phyloP scores from a whole-genome alignment of 2,329 filamentous ascomycete genomes.

The Epichloe elymi region DNA sequence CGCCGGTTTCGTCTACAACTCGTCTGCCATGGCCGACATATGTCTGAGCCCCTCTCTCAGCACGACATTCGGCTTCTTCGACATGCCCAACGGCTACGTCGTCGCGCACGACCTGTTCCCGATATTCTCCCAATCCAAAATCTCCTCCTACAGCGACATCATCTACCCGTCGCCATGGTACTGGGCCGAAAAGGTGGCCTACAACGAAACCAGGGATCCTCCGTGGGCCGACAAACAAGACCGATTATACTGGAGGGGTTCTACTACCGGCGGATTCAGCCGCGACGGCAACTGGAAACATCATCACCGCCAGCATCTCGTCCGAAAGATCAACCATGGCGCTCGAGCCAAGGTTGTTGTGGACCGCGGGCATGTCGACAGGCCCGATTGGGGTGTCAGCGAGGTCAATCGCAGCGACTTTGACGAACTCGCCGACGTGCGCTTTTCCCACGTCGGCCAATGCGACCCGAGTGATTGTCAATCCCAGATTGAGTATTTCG shows the following conservation, averaged over 20 bases:
- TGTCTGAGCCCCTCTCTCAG: constrained; percentile 76
- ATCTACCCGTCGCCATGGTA: constrained; percentile 98
- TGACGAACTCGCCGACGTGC: constrained; percentile 64
- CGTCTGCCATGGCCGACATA: constrained; percentile 78
- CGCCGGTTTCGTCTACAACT: constrained; percentile 78
- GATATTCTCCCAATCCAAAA: constrained; percentile 90
- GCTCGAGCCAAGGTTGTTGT: constrained; percentile 32
- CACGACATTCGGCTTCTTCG: constrained; percentile 78
- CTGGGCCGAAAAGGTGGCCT: constrained; percentile 81
- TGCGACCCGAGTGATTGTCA: constrained; percentile 84
- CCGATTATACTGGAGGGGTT: constrained; percentile 86
- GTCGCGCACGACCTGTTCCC: constrained; percentile 84
- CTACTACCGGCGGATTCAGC: constrained; percentile 88
- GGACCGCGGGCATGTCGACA: constrained; percentile 18
- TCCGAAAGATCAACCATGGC: constrained; percentile 64
- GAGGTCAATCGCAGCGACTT: constrained; percentile 53
- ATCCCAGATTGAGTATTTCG: constrained; percentile 66
- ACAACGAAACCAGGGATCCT: constrained; percentile 52
- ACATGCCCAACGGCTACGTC: constrained; percentile 80
- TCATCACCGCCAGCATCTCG: constrained; percentile 81
- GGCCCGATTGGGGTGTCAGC: constrained; percentile 45
- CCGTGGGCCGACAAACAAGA: constrained; percentile 64
- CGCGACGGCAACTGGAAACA: constrained; percentile 84
- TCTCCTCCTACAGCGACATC: constrained; percentile 84
- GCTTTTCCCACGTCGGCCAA: constrained; percentile 82